Evolutionary conservation across 176 grass and related monocot species (phyloP).

Genomic region (Rhynchospora tenuis): DNA sequence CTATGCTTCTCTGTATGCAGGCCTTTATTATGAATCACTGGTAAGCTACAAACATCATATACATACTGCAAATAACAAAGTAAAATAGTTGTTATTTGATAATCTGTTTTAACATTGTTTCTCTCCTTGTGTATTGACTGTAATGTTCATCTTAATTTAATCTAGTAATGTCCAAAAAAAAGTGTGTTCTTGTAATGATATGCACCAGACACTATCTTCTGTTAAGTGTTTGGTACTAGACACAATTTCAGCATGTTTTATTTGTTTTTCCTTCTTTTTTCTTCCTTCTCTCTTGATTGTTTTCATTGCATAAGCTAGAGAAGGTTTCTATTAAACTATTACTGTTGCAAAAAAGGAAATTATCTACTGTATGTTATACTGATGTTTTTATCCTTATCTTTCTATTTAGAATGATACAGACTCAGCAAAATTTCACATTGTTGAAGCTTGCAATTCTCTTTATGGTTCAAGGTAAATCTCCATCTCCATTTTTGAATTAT

Average conservation of each 20-base stretch:
- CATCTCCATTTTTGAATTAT: neutral
- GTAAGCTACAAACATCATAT: slow-evolving; percentile 24
- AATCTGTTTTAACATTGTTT: neutral
- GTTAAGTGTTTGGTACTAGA: neutral
- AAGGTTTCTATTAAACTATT: neutral
- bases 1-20: slow-evolving; percentile 76
- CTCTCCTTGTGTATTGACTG: neutral
- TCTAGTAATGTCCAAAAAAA: neutral
- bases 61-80: neutral
- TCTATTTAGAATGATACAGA: slow-evolving; percentile 41
- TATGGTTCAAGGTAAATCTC: slow-evolving; percentile 77
- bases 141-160: neutral
- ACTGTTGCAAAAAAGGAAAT: neutral
- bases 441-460: slow-evolving; percentile 66
- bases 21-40: slow-evolving; percentile 85
- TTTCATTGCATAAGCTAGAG: neutral
- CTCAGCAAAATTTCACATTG: slow-evolving; percentile 49
- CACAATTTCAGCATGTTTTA: neutral
- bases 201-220: neutral
- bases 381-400: neutral
- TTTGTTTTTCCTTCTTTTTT: neutral
- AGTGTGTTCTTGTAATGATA: neutral
- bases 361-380: neutral
- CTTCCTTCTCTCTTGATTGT: neutral
- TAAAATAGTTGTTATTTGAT: neutral